Base-by-base conservation (phyloP, 2,329 filamentous ascomycete species). In the Verticillium klebahnii region DNA sequence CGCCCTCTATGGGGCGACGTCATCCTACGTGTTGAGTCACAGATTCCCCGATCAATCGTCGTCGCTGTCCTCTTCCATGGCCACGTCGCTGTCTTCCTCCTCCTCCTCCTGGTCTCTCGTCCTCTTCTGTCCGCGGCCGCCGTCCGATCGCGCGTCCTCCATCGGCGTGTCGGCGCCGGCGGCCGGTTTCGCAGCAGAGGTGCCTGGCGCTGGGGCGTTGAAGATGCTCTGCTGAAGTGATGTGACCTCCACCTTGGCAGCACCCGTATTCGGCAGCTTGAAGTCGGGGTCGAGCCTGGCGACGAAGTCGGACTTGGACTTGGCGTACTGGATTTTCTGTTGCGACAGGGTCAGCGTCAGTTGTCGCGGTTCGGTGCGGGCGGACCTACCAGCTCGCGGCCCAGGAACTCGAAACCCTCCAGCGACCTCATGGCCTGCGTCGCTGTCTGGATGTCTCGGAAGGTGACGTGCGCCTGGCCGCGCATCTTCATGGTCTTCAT, bases 261-360 rank as follows among this genome's bases (percentile, higher is more conserved):
- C 81, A 32, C 78, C 81, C 32, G 77, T 78, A 61, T 80, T 78
- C 15, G 91, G 87, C 68, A 91, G 83, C 71, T 89, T 88, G 78
- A 93, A 97, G 15, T 92, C 94, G 65, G 95, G 95, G 67, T 97
- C 93, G 60, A 99, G 87, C 75, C 96, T 97, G 37, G 92, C 87
- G 65, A 99, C 87, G 29, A 90, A 89, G 74, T 97, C 84, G 3
- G 93, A 97, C 72, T 94, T 94, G 62, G 89, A 88, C 75, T 93
- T 97, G 62, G 91, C 93, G 74, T 98, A 99, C 67, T 89, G 83
- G 68, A 99, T 93, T 85, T 88, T 91, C 94, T 98, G 63, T 69
- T 68, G 64, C 55, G 56, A 56, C 29, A 32, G 15, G 34, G 60
- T 63, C 56, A 58, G 37, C 15, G 17, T 45, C 23, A 6, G 56